A percentile compares a stretch with the other conserved stretches of the same genome.
These are phyloP conservation scores for Aurinia saxatilis DNA, from an alignment of 345 rosid genomes.

Conservation along the genomic window DNA sequence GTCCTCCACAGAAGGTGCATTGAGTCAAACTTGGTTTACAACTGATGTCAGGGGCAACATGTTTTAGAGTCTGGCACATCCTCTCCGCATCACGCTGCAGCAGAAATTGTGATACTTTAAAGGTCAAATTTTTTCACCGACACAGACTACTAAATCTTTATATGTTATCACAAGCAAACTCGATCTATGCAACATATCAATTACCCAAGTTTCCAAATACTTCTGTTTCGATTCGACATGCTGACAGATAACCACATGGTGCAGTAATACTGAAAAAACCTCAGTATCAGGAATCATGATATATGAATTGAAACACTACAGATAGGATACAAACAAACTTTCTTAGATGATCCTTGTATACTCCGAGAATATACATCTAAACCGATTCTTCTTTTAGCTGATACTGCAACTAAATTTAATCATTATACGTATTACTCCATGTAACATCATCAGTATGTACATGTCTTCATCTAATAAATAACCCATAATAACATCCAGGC, in stretches of 20 bases:
- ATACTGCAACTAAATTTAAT: not conserved
- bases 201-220: not conserved
- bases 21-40: conserved; percentile 31
- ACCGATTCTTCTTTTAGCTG: not conserved
- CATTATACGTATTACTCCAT: not conserved
- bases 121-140: not conserved
- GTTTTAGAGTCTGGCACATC: conserved; percentile 46
- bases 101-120: not conserved
- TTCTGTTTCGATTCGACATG: not conserved
- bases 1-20: conserved; percentile 51
- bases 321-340: not conserved
- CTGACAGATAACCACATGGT: not conserved
- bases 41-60: conserved; percentile 32
- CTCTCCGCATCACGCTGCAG: conserved; percentile 67
- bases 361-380: not conserved
- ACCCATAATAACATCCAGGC: not conserved
- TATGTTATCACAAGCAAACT: not conserved
- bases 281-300: not conserved
- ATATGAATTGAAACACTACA: not conserved
- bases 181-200: not conserved
- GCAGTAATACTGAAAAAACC: not conserved
- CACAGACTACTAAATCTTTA: not conserved
- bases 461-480: not conserved
- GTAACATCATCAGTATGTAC: not conserved
- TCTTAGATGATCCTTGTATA: not conserved